A percentile compares a stretch with the other conserved stretches of the same genome.
Evolutionary conservation across 2,329 filamentous ascomycete species (phyloP).

Genomic region (Tolypocladium inflatum): DNA sequence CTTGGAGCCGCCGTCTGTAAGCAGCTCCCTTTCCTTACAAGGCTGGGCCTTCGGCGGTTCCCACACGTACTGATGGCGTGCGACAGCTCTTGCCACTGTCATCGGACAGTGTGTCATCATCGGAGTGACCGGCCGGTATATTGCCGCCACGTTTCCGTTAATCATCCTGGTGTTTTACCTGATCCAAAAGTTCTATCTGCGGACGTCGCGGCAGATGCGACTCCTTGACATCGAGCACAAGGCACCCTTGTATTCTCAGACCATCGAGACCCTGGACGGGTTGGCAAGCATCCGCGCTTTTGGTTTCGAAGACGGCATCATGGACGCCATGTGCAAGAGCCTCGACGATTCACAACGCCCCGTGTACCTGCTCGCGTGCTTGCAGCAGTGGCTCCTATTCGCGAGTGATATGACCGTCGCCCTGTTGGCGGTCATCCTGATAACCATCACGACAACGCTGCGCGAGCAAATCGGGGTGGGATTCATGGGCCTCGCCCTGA

Average conservation of each 20-base stretch:
- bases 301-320: background rate
- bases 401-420: slow-evolving; percentile 4
- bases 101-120: too few relatives aligned
- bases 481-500: slow-evolving; percentile 14
- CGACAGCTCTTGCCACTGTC: too few relatives aligned
- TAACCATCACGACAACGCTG: slow-evolving; percentile 7
- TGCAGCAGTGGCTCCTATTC: too few relatives aligned
- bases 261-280: slow-evolving; percentile 1
- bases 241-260: slow-evolving; percentile 15
- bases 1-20: too few relatives aligned
- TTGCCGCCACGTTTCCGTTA: slow-evolving; percentile 9
- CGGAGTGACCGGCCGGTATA: too few relatives aligned
- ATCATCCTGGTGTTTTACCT: slow-evolving; percentile 26
- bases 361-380: too few relatives aligned
- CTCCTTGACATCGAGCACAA: slow-evolving; percentile 46
- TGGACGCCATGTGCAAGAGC: too few relatives aligned
- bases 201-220: slow-evolving; percentile 46
- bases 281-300: slow-evolving; percentile 2
- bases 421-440: slow-evolving; percentile 8
- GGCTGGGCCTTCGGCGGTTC: too few relatives aligned
- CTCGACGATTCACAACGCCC: too few relatives aligned
- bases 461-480: slow-evolving; percentile 1
- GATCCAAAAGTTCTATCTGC: slow-evolving; percentile 44
- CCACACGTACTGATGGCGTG: too few relatives aligned
- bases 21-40: too few relatives aligned